Conservation (phyloP, 495 filamentous ascomycete genomes). For the Penicillium diatomitis region DNA sequence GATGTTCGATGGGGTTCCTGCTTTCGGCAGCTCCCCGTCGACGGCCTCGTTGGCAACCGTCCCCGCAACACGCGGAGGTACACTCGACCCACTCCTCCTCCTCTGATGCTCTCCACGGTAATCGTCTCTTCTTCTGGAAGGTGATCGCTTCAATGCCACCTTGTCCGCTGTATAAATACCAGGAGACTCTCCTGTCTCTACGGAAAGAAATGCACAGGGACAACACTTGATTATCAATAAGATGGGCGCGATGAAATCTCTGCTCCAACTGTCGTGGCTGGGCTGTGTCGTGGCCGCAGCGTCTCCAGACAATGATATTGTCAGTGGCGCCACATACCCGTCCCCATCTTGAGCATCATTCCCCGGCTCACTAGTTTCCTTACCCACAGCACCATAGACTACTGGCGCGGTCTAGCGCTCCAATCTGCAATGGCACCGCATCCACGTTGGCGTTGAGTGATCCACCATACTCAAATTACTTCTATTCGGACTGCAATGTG, state of each 20-base stretch:
- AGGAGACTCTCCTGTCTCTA: not conserved
- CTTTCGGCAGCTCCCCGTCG: constrained; percentile 1
- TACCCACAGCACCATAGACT: not conserved
- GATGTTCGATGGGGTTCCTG: not conserved
- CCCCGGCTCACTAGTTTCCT: not conserved
- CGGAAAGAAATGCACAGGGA: not conserved
- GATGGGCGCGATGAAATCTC: not conserved
- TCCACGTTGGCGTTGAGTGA: constrained; percentile 18
- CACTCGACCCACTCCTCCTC: constrained; percentile 1
- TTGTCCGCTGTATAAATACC: not conserved
- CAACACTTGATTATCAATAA: not conserved
- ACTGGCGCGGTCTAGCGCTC: not conserved
- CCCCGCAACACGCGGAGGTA: not conserved
- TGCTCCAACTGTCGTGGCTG: not conserved
- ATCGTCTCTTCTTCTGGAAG: constrained; percentile 8
- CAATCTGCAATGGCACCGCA: constrained; percentile 4
- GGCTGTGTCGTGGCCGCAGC: not conserved
- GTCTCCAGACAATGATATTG: constrained; percentile 4
- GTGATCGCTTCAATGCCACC: constrained; percentile 2
- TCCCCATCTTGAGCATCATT: not conserved
- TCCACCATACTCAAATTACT: constrained; percentile 54
- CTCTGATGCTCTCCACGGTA: not conserved
- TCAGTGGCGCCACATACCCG: constrained; percentile 6
- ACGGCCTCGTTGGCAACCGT: not conserved
- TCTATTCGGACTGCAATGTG: constrained; percentile 51